Evolutionary conservation across 2,329 filamentous ascomycete species (phyloP).

Genomic region (Epichloe coenophiala): DNA sequence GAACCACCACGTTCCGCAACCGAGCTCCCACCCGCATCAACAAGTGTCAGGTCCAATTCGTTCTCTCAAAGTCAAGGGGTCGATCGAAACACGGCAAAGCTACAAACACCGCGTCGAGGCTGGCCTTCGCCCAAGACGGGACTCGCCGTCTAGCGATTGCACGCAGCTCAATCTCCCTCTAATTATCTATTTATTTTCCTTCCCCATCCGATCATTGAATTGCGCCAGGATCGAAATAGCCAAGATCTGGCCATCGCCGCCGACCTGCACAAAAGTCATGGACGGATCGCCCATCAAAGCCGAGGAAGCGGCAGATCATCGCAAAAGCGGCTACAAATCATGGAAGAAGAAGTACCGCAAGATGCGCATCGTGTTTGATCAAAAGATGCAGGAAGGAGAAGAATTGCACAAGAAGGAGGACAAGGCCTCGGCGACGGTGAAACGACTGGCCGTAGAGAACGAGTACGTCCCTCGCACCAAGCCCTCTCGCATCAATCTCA

Average conservation of each 20-base stretch:
- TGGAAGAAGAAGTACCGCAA: constrained; percentile 94
- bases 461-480: constrained; percentile 48
- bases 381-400: constrained; percentile 68
- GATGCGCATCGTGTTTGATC: constrained; percentile 68
- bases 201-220: neutral
- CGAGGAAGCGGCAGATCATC: constrained; percentile 30
- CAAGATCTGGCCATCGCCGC: neutral
- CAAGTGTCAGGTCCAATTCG: neutral
- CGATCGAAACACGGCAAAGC: neutral
- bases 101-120: neutral
- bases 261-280: constrained; percentile 10
- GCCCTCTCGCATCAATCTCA: neutral
- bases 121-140: neutral
- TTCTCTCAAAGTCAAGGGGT: neutral
- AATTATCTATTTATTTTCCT: neutral
- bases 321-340: constrained; percentile 45
- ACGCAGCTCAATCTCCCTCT: neutral
- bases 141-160: neutral
- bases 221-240: neutral
- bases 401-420: constrained; percentile 70
- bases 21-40: neutral
- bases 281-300: constrained; percentile 25
- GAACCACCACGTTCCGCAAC: neutral
- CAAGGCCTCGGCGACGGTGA: constrained; percentile 66
- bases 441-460: constrained; percentile 77